Base-by-base conservation (phyloP, 129 eudicot genomes). In the Erigeron canadensis region DNA sequence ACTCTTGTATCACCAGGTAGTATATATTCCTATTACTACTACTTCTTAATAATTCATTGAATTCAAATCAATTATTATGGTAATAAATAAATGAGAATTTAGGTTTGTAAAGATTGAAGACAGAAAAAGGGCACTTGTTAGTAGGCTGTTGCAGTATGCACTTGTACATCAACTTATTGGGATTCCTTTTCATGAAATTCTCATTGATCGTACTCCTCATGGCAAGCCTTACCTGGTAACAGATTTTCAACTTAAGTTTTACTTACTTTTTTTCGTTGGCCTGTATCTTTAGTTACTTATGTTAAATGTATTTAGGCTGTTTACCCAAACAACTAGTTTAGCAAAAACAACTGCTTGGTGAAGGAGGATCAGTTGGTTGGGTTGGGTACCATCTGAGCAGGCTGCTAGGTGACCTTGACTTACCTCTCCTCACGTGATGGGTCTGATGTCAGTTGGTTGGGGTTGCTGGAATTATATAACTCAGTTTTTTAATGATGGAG, bases 81-180 rank as follows among this genome's bases (percentile, higher is more conserved):
- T 8, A 43, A 39, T 79, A 65, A 50, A 53, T 21, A 21, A 4
- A 28, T 34, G 7, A 28, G 12, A 7, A 47, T 23, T 23, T 74
- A 91, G 97, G 94, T 91, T 75, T 78, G 67, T 84, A 77, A 92
- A 81, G 81, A 53, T 89, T 59, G 95, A 83, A 77, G 98, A 92
- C 70, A 79, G 84, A 72, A 92, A 89, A 79, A 78, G 98, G 76
- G 89, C 96, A 1, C 78, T 89, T 71, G 95, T 92, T n/a, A 92
- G 98, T 85, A 84, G 89, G 69, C 76, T 92, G 86, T 81, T 92
- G 82, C 96, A 92, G 85, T 92, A 85, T 85, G 91, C 85, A 11
- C 82, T 92, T 63, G 86, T 89, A 48, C 87, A 89, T 83, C 74
- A 85, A 75, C 77, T 87, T 18, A 42, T 83, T 11, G 89, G 82